Base-by-base conservation (phyloP, 345 rosid species). In the Euphorbia peplus region DNA sequence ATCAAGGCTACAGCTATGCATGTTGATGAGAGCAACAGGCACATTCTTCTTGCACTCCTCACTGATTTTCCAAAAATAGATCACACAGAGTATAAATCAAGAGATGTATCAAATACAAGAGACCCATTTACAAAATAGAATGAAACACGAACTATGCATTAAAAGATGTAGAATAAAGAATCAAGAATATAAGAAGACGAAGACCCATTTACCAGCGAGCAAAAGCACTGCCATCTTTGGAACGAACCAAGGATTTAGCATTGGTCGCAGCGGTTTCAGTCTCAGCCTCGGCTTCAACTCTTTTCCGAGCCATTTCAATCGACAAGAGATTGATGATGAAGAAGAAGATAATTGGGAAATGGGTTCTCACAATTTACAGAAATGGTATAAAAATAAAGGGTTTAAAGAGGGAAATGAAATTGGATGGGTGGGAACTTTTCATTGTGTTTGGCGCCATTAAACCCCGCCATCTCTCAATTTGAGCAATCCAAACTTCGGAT, bases 1-100 rank as follows among this genome's bases (percentile, higher is more conserved):
- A 44, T 95, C 99, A 73, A 95, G 98, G 70, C 97, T 85, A 65
- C 97, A 91, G 67, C 80, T 82, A 41, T 95, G 98, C 82, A 95
- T 80, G 19, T 82, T 68, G 18, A 95, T 87, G 19, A 91, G 93
- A 24, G 85, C 99, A 24, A 91, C 90, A 0, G 99, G 86, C 2
- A 95, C 93, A 50, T 79, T 64, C 82, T 83, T 88, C 50, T 70
- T 88, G 78, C 99, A 92, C 73, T 82, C 90, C 3, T 85, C 96
- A 64, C 98, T 95, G 89, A 57, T 29, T 15, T 14, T 13, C 6
- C n/a, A 19, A 21, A 18, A 62, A 5, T 21, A 32, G 6, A 32
- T 32, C 19, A 28, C 39, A 14, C 16, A 12, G n/a, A n/a, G n/a
- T n/a, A 32, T 22, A 10, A 59, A 32, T 32, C 12, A n/a, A n/a